Percentiles rank a stretch among this genome's conserved stretches.
These are phyloP conservation scores for Penicillium thymicola DNA, from an alignment of 2,329 filamentous ascomycete species.

Conservation along the genomic window DNA sequence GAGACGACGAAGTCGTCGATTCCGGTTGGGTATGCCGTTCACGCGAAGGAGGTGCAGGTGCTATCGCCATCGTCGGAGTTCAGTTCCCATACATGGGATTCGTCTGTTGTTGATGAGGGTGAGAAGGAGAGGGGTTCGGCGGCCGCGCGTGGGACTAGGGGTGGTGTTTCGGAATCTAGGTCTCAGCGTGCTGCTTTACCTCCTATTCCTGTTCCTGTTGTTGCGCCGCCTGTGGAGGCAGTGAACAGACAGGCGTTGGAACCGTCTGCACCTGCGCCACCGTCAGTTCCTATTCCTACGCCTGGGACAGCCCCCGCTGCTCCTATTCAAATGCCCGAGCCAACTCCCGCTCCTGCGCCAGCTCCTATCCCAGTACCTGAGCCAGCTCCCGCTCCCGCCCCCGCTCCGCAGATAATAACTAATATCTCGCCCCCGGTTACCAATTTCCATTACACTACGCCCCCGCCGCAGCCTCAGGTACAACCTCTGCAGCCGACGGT, in stretches of 20 bases:
- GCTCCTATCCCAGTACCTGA: not conserved
- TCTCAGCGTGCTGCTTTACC: not conserved
- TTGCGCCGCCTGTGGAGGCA: not conserved
- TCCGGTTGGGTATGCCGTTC: not conserved
- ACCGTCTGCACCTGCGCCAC: not conserved
- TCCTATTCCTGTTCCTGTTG: constrained; percentile 6
- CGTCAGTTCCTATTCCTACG: not conserved
- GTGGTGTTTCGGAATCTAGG: not conserved
- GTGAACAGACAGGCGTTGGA: not conserved
- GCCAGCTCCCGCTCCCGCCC: not conserved
- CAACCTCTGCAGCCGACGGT: not conserved
- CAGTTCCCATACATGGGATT: constrained; percentile 15
- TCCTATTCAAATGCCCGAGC: not conserved
- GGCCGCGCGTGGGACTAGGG: not conserved
- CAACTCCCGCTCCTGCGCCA: not conserved
- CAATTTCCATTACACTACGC: constrained; percentile 21
- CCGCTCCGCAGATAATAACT: constrained; percentile 10
- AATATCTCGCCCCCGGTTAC: constrained; percentile 11
- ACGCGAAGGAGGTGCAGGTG: constrained; percentile 1
- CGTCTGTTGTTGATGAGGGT: constrained; percentile 7
- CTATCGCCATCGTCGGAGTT: constrained; percentile 7
- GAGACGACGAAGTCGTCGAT: not conserved
- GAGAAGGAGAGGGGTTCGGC: constrained; percentile 15
- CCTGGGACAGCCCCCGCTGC: not conserved
- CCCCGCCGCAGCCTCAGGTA: constrained; percentile 32